phyloP scores from a whole-genome alignment of 495 filamentous ascomycete species.

The Hypoxylon rickii region DNA sequence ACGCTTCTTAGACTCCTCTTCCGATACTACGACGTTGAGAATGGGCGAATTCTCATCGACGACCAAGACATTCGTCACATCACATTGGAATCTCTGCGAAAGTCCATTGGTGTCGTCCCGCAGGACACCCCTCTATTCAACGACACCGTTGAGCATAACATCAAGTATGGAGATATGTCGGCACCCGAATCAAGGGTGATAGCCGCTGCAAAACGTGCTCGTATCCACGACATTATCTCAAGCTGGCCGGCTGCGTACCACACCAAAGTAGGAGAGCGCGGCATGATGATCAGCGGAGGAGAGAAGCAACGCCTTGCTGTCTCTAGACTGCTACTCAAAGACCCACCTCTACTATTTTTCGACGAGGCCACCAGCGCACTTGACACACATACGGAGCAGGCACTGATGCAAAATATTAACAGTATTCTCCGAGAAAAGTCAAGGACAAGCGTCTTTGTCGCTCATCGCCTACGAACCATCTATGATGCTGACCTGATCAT shows the following conservation, averaged over 20 bases:
- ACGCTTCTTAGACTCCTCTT: slow-evolving; percentile 90
- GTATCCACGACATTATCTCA: slow-evolving; percentile 81
- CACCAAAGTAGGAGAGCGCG: slow-evolving; percentile 92
- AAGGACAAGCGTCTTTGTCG: slow-evolving; percentile 91
- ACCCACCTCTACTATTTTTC: slow-evolving; percentile 92
- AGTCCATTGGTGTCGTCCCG: slow-evolving; percentile 90
- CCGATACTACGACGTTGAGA: slow-evolving; percentile 90
- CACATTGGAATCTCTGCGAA: slow-evolving; percentile 77
- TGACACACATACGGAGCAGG: slow-evolving; percentile 94
- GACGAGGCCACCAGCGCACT: slow-evolving; percentile 97
- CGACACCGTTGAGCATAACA: slow-evolving; percentile 92
- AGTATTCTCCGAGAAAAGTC: slow-evolving; percentile 87
- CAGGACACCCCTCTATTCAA: slow-evolving; percentile 98
- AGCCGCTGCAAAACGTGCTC: slow-evolving; percentile 67
- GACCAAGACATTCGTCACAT: slow-evolving; percentile 90
- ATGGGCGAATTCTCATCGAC: slow-evolving; percentile 87
- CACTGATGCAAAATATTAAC: slow-evolving; percentile 90
- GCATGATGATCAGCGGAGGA: slow-evolving; percentile 97
- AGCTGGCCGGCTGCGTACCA: slow-evolving; percentile 82
- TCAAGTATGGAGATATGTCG: slow-evolving; percentile 87
- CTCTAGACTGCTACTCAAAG: slow-evolving; percentile 83
- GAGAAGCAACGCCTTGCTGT: slow-evolving; percentile 95
- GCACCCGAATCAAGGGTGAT: slow-evolving; percentile 74
- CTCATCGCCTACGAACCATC: slow-evolving; percentile 89
- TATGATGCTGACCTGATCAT: slow-evolving; percentile 95